Evolutionary conservation across 352 stramenopile species (phyloP).

Genomic region (Phytopythium oedochilum): DNA sequence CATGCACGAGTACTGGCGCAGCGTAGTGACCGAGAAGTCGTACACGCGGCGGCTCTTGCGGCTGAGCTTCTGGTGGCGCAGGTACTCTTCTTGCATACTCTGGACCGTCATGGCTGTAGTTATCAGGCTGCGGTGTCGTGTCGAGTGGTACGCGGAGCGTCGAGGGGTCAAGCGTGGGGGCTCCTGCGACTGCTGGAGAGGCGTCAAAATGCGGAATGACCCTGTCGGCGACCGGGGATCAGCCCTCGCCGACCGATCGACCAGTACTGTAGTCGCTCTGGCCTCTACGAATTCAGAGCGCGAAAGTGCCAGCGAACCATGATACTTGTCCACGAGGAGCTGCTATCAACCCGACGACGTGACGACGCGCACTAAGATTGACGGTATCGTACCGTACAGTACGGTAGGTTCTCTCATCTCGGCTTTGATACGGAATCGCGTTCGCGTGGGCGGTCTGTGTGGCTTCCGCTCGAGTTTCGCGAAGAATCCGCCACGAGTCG

Average conservation of each 20-base stretch:
- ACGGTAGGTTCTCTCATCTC: background rate
- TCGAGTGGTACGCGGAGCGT: background rate
- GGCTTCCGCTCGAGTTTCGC: background rate
- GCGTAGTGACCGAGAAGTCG: conserved; percentile 35
- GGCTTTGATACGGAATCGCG: background rate
- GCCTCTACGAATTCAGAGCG: background rate
- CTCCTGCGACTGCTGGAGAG: background rate
- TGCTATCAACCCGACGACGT: background rate
- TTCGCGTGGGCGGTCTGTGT: too few species aligned
- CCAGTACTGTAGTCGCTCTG: background rate
- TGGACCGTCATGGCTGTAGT: background rate
- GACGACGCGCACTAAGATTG: background rate
- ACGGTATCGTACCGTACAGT: background rate
- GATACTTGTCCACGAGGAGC: background rate
- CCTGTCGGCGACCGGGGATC: background rate
- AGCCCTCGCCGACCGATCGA: background rate
- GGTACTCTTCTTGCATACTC: background rate
- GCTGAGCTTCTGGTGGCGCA: conserved; percentile 1
- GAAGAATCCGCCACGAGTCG: background rate
- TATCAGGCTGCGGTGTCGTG: background rate
- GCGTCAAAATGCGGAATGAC: conserved; percentile 1
- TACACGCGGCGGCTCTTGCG: conserved; percentile 44
- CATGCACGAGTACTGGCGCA: conserved; percentile 29
- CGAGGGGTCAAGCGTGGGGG: background rate
- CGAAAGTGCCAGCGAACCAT: background rate